A percentile compares a stretch with the other conserved stretches of the same genome.
These are phyloP conservation scores for Penicillium cosmopolitanum DNA, from an alignment of 495 filamentous ascomycete species.

Conservation along the genomic window DNA sequence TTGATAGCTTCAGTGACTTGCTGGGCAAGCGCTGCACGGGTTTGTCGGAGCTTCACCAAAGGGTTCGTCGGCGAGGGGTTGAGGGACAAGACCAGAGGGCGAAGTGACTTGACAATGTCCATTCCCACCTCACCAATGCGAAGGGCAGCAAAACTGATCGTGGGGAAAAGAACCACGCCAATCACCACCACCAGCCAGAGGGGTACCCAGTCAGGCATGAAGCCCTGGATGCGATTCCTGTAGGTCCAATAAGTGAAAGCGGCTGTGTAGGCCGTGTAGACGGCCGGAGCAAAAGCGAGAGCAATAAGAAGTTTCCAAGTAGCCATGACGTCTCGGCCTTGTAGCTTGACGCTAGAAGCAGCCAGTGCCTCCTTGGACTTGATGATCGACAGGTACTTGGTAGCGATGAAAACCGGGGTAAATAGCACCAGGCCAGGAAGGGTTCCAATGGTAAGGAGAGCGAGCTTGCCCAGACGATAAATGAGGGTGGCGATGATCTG, in stretches of 20 bases:
- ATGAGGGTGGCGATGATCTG: constrained; percentile 76
- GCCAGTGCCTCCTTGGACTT: constrained; percentile 92
- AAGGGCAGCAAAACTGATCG: constrained; percentile 90
- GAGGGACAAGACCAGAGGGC: constrained; percentile 86
- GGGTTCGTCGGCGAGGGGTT: constrained; percentile 83
- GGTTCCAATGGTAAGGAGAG: constrained; percentile 75
- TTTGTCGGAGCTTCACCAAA: constrained; percentile 74
- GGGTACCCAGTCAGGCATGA: constrained; percentile 77
- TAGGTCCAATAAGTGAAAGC: constrained; percentile 78
- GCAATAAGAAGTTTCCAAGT: constrained; percentile 98
- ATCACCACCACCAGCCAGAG: constrained; percentile 74
- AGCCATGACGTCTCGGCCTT: constrained; percentile 93
- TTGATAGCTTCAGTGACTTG: constrained; percentile 93
- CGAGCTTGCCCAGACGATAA: constrained; percentile 78
- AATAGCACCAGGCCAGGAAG: constrained; percentile 89
- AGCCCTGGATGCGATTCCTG: constrained; percentile 76
- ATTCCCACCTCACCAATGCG: constrained; percentile 96
- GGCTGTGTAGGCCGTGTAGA: constrained; percentile 81
- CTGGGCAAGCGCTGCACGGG: constrained; percentile 72
- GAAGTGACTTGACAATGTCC: constrained; percentile 95
- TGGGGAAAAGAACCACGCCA: constrained; percentile 79
- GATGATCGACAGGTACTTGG: constrained; percentile 85
- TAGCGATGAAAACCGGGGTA: constrained; percentile 84
- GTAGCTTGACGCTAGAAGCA: constrained; percentile 90
- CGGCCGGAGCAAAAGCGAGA: constrained; percentile 80